Evolutionary conservation across 1,139 yeast genomes (phyloP), one percentile per base, ranked within the genome.

Genomic region (Magnusiomyces ingens): DNA sequence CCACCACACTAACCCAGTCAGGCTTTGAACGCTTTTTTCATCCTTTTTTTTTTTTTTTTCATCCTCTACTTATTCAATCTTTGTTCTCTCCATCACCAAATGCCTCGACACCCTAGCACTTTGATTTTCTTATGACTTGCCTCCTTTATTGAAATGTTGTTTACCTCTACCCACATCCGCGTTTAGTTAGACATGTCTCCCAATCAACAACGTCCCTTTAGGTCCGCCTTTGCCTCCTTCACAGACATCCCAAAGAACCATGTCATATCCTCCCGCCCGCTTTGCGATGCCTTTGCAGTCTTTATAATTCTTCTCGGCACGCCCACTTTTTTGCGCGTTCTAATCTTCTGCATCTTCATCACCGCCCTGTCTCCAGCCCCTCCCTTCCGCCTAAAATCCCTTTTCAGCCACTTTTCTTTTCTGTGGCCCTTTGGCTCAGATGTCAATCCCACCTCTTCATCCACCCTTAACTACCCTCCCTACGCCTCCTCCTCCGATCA

Each of bases 281-380:
- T 68, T 45, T 48, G 62, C 13, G 72, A 68, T 53, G 64, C 72
- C 3, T 53, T 68, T 18, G 67, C 71, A 10, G 57, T 68, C 8
- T 58, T 68, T 45, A 55, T 63, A 22, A 56, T 68, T 35, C 60
- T 68, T 37, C 54, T 59, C 19, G 64, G 64, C 50, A 55, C 65
- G 13, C 72, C 72, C 12, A 58, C 62, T 3, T 50, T 61, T 22
- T 54, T 65, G 32, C 64, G 65, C 58, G 56, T 65, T 19, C 49
- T 63, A 13, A 61, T 65, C 10, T 70, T 67, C 48, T 44, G 53
- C 13, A 43, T 66, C 22, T 68, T 64, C 51, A 59, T 69, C 40
- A 53, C 62, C 11, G 53, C 63, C 4, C 59, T 54, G 45, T 61
- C 61, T 36, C 57, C 62, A 5, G 15, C 53, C 15, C 21, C 41